Evolutionary conservation across 305 asterid species (phyloP).

Genomic region (Fraxinus baroniana): DNA sequence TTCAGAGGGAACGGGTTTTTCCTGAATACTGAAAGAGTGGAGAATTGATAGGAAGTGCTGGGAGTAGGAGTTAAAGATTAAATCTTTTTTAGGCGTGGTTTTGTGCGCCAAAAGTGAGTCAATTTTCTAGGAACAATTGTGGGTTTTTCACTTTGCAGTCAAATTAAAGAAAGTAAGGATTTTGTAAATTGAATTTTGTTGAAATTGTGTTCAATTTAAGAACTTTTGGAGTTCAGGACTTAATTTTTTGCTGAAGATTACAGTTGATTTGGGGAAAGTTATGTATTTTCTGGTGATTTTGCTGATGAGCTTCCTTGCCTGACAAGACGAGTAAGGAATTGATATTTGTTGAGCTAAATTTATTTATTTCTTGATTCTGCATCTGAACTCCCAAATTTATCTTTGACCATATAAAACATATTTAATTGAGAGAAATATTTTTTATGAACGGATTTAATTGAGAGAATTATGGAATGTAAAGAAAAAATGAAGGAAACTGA

Average conservation of each 20-base stretch:
- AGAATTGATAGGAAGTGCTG: not conserved
- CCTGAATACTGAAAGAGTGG: not conserved
- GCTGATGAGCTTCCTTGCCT: slow-evolving; percentile 10
- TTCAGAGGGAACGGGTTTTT: not conserved
- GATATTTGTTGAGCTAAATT: not conserved
- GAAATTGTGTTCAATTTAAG: slow-evolving; percentile 8
- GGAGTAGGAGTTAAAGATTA: not conserved
- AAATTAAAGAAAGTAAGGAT: slow-evolving; percentile 19
- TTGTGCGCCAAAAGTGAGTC: not conserved
- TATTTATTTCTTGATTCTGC: slow-evolving; percentile 20
- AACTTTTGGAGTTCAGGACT: not conserved
- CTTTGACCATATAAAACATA: slow-evolving; percentile 14
- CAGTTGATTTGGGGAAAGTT: not conserved
- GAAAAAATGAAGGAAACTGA: slow-evolving; percentile 48
- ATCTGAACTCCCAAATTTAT: slow-evolving; percentile 2
- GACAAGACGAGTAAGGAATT: slow-evolving; percentile 13
- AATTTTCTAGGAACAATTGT: not conserved
- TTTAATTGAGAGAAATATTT: slow-evolving; percentile 25
- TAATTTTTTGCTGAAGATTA: not conserved
- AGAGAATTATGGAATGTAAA: slow-evolving; percentile 43
- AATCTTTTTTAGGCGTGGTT: not conserved
- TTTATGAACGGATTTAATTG: slow-evolving; percentile 1
- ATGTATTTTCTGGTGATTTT: slow-evolving; percentile 2
- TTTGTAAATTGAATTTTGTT: slow-evolving; percentile 10
- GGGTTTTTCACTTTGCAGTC: not conserved